Conservation (phyloP, 1,284 basidiomycete genomes). For the Thecaphora thlaspeos region DNA sequence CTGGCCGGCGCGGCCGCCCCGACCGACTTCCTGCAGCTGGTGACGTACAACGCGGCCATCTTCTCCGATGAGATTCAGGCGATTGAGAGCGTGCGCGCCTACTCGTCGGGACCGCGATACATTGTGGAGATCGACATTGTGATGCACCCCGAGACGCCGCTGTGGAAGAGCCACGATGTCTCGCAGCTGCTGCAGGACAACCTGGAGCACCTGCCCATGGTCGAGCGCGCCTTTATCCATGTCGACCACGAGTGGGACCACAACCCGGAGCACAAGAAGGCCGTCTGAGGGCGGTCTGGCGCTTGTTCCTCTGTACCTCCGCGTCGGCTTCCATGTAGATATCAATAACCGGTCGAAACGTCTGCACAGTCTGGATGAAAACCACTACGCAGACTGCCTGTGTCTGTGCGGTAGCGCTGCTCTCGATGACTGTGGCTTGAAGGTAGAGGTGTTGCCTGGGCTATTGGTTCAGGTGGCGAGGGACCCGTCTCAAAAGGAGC, state of each 20-base stretch:
- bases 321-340: no score
- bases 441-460: no score
- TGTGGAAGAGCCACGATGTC: slow-evolving; percentile 89
- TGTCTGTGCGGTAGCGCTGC: no score
- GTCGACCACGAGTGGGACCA: slow-evolving; percentile 48
- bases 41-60: slow-evolving; percentile 78
- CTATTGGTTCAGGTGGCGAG: no score
- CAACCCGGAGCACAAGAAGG: slow-evolving; percentile 42
- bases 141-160: slow-evolving; percentile 80
- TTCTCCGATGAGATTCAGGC: slow-evolving; percentile 74
- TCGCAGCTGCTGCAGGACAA: slow-evolving; percentile 90
- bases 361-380: no score
- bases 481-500: no score
- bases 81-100: slow-evolving; percentile 68
- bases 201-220: slow-evolving; percentile 84
- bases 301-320: no score
- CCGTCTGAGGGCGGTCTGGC: slow-evolving; percentile 6
- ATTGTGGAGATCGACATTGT: slow-evolving; percentile 95
- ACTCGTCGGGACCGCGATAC: slow-evolving; percentile 67
- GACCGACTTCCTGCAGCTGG: slow-evolving; percentile 81
- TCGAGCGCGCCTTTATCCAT: slow-evolving; percentile 63
- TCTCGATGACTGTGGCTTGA: no score
- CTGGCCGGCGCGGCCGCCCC: slow-evolving; percentile 89
- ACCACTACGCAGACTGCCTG: no score
- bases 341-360: no score